Evolutionary conservation across 176 grass and related monocot genomes (phyloP).

Genomic region (Olyra latifolia): DNA sequence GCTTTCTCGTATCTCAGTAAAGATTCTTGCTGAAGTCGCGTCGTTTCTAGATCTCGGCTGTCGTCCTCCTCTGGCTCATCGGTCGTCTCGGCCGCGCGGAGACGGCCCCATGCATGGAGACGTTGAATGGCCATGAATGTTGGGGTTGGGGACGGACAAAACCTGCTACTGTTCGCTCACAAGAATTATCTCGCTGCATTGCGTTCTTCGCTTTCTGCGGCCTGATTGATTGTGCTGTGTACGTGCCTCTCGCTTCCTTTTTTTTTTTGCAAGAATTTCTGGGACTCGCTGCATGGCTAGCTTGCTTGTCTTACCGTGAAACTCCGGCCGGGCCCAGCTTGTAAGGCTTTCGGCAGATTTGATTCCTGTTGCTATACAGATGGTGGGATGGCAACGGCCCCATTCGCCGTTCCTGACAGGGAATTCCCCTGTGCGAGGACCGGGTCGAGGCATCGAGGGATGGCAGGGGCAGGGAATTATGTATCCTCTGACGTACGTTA

Average conservation of each 20-base stretch:
- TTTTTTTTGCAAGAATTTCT: not conserved
- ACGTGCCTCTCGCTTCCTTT: not conserved
- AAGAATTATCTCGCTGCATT: not conserved
- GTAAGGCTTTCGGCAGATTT: not conserved
- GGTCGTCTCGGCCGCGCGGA: too few relatives aligned
- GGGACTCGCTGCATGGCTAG: not conserved
- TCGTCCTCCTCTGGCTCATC: not conserved
- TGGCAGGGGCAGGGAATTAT: too few relatives aligned
- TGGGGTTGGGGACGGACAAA: not conserved
- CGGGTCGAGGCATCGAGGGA: too few relatives aligned
- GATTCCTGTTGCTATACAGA: not conserved
- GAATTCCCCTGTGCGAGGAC: too few relatives aligned
- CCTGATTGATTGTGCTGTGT: not conserved
- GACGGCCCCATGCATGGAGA: too few relatives aligned
- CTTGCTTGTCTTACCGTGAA: not conserved
- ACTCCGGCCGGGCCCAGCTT: not conserved
- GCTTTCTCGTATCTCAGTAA: conserved; percentile 13
- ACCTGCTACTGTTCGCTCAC: not conserved
- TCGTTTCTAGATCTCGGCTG: not conserved
- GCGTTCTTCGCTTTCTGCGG: not conserved
- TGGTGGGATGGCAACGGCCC: too few relatives aligned
- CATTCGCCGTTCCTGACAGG: too few relatives aligned
- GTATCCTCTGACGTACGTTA: too few relatives aligned
- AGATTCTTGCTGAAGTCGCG: not conserved
- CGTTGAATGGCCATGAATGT: too few relatives aligned